Conservation (phyloP, 2,329 filamentous ascomycete species). For the Acarospora socialis region DNA sequence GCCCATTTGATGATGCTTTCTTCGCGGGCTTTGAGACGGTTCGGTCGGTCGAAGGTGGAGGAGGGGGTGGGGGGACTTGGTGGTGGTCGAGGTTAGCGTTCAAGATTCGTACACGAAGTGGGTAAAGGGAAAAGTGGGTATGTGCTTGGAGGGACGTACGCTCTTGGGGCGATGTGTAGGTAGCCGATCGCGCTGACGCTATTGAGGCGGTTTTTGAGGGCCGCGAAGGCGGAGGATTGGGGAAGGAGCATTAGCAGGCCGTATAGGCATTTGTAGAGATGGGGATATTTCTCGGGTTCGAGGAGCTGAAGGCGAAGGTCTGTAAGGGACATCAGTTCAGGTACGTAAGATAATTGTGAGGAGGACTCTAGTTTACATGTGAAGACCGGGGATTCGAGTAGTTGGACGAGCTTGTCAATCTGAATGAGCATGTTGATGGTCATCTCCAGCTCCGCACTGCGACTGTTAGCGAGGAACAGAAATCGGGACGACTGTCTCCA, state of each 20-base stretch:
- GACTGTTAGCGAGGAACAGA: constrained; percentile 14
- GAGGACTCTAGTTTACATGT: constrained; percentile 50
- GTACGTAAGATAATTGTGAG: constrained; percentile 12
- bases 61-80: constrained; percentile 3
- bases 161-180: constrained; percentile 65
- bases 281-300: constrained; percentile 87
- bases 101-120: constrained; percentile 1
- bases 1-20: constrained; percentile 80
- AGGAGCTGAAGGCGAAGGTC: constrained; percentile 88
- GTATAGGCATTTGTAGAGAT: constrained; percentile 95
- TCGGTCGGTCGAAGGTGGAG: neutral
- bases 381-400: constrained; percentile 93
- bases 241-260: constrained; percentile 96
- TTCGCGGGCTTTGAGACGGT: constrained; percentile 41
- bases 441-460: constrained; percentile 89
- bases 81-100: constrained; percentile 10
- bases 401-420: constrained; percentile 93
- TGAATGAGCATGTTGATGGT: constrained; percentile 97
- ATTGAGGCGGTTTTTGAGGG: constrained; percentile 89
- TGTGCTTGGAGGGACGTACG: constrained; percentile 42
- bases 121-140: constrained; percentile 14
- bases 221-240: constrained; percentile 92
- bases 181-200: constrained; percentile 96
- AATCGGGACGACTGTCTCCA: constrained; percentile 5
- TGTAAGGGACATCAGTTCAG: constrained; percentile 29